Percentiles rank a stretch among this genome's conserved stretches.
phyloP scores from a whole-genome alignment of 176 grass and related monocot genomes.

The Carex pumila region DNA sequence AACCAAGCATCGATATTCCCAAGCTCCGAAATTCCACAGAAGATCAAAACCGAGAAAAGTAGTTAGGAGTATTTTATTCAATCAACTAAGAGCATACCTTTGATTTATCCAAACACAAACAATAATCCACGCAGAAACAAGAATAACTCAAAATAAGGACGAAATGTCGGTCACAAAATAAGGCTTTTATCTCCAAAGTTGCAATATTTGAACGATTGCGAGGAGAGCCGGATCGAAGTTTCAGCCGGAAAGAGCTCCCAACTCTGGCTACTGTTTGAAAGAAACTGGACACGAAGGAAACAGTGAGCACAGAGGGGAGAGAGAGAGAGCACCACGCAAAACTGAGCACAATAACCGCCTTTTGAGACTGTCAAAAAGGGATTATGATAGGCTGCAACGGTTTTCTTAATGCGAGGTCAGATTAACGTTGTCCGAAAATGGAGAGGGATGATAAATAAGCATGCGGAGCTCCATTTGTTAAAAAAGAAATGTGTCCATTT shows the following conservation, averaged over 20 bases:
- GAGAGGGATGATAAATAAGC: not conserved
- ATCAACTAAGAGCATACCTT: not conserved
- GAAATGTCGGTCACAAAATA: slow-evolving; percentile 4
- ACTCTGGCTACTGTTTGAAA: not conserved
- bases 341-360: not conserved
- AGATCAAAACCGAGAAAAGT: not conserved
- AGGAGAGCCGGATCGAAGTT: slow-evolving; percentile 9
- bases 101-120: not conserved
- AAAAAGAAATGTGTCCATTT: not conserved
- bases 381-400: slow-evolving; percentile 3
- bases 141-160: not conserved
- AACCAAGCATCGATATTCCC: not conserved
- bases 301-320: not conserved
- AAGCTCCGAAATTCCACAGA: not conserved
- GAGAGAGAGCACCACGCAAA: not conserved
- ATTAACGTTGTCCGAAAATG: not conserved
- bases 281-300: slow-evolving; percentile 1
- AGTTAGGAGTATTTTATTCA: not conserved
- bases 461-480: not conserved
- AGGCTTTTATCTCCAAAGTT: not conserved
- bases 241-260: not conserved
- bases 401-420: not conserved
- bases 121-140: not conserved
- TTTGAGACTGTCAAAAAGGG: slow-evolving; percentile 16
- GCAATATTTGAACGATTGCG: not conserved